Base-by-base conservation (phyloP, 176 grass and related monocot species). In the Urochloa ruziziensis region DNA sequence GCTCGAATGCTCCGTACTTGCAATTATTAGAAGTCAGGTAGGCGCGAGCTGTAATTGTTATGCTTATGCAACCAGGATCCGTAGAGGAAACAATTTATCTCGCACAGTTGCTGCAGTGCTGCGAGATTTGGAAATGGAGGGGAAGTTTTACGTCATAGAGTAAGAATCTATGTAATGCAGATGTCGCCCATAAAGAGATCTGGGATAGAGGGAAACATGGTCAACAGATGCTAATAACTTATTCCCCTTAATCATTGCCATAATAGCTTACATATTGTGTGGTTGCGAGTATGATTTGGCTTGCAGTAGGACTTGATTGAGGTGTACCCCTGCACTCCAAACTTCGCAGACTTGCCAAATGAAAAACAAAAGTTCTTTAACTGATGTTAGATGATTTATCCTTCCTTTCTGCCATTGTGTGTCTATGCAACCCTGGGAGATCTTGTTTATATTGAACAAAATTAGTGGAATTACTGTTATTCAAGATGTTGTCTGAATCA, bases 21-120 rank as follows among this genome's bases (percentile, higher is more conserved):
- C 57, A 86, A 46, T 47, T 60, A 60, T 83, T 80, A 75, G 48
- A 63, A 32, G 79, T 70, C 77, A 83, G 67, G 61, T 73, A 60
- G 82, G 33, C 51, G 21, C 30, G 3, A 63, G 67, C 15, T 86
- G 43, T 82, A 81, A 27, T 72, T 54, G 4, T 40, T 67, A 66
- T 47, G 47, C 28, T 40, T 67, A 73, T 36, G 47, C 23, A 40
- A 42, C 48, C 48, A 53, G 63, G 73, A 58, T 73, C 56, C 3
- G 54, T 70, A n/a, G 54, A 33, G 72, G 28, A 39, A 77, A 37
- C 15, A 56, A 64, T 78, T 56, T 61, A 78, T 73, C 48, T 27
- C 73, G 51, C 62, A 5, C 57, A 62, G 51, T 35, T 82, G 79
- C 42, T 30, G 68, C 4, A 13, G 24, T 33, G n/a, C 21, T 11